phyloP scores from a whole-genome alignment of 495 filamentous ascomycete genomes.

The Sordaria brevicollis region DNA sequence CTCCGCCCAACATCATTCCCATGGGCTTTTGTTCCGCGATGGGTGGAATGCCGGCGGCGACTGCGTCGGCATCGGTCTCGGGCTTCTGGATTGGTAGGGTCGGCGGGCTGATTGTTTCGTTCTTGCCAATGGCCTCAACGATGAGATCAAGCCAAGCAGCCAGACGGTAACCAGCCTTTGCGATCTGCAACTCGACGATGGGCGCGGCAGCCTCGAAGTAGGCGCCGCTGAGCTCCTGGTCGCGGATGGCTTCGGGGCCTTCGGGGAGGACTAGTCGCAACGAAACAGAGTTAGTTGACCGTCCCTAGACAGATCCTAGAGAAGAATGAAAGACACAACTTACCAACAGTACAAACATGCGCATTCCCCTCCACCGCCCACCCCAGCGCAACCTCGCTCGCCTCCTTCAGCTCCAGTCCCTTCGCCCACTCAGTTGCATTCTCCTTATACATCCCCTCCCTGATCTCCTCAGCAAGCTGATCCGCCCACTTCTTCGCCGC shows the following conservation, averaged over 20 bases:
- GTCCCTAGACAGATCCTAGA: background rate
- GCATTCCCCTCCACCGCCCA: slow-evolving; percentile 56
- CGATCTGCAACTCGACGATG: slow-evolving; percentile 63
- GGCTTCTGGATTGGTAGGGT: background rate
- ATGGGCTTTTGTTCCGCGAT: background rate
- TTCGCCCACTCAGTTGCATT: slow-evolving; percentile 35
- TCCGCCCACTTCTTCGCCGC: slow-evolving; percentile 44
- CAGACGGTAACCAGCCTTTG: slow-evolving; percentile 62
- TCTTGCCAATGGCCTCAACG: slow-evolving; percentile 15
- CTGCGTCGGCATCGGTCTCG: slow-evolving; percentile 8
- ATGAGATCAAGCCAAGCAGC: slow-evolving; percentile 52
- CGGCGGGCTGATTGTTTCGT: background rate
- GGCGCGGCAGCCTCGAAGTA: slow-evolving; percentile 58
- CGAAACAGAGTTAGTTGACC: background rate
- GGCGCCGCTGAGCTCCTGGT: slow-evolving; percentile 46
- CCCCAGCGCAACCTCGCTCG: slow-evolving; percentile 38
- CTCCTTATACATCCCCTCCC: slow-evolving; percentile 36
- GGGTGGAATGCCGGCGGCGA: background rate
- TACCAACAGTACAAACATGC: slow-evolving; percentile 45
- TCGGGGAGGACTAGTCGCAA: slow-evolving; percentile 40
- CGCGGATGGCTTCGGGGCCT: slow-evolving; percentile 40
- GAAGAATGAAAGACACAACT: slow-evolving; percentile 1
- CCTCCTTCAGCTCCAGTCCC: slow-evolving; percentile 39
- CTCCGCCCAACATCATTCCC: background rate
- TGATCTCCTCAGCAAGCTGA: slow-evolving; percentile 40